A percentile compares a stretch with the other conserved stretches of the same genome.
Evolutionary conservation across 192 early-diverging fungal genomes (phyloP).

Genomic region (Podila horticola): DNA sequence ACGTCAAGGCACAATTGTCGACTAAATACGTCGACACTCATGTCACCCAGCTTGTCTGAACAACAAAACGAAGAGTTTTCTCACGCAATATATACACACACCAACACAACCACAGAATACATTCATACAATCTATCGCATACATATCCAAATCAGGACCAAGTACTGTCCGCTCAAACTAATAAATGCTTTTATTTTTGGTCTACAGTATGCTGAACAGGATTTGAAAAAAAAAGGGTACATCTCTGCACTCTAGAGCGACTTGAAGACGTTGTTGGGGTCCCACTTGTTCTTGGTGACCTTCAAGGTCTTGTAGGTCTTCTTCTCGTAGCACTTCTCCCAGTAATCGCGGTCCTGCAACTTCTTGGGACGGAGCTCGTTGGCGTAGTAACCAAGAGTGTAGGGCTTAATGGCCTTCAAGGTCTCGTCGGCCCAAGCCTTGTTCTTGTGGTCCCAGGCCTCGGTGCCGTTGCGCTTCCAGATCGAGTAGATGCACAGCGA

Average conservation of each 20-base stretch:
- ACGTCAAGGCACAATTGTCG: conserved; percentile 18
- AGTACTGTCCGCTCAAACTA: too few species aligned
- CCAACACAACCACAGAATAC: not conserved
- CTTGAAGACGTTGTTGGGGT: conserved; percentile 53
- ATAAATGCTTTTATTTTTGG: conserved; percentile 1
- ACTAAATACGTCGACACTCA: conserved; percentile 30
- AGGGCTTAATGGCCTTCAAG: conserved; percentile 46
- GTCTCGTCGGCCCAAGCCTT: conserved; percentile 51
- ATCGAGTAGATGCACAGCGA: conserved; percentile 44
- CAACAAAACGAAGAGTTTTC: not conserved
- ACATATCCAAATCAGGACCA: too few species aligned
- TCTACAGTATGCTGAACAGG: not conserved
- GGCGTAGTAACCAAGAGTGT: conserved; percentile 45
- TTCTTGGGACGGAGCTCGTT: conserved; percentile 52
- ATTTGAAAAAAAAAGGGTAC: not conserved
- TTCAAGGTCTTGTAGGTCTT: conserved; percentile 46
- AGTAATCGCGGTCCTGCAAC: conserved; percentile 37
- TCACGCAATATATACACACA: not conserved
- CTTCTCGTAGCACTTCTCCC: conserved; percentile 51
- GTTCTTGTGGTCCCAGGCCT: conserved; percentile 38
- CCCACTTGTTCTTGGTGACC: conserved; percentile 50
- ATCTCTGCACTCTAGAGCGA: conserved; percentile 15
- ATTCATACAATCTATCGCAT: not conserved
- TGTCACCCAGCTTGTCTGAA: not conserved
- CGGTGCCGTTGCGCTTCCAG: conserved; percentile 51